Evolutionary conservation across 352 stramenopile genomes (phyloP).

Genomic region (Globisporangium echinulatum): DNA sequence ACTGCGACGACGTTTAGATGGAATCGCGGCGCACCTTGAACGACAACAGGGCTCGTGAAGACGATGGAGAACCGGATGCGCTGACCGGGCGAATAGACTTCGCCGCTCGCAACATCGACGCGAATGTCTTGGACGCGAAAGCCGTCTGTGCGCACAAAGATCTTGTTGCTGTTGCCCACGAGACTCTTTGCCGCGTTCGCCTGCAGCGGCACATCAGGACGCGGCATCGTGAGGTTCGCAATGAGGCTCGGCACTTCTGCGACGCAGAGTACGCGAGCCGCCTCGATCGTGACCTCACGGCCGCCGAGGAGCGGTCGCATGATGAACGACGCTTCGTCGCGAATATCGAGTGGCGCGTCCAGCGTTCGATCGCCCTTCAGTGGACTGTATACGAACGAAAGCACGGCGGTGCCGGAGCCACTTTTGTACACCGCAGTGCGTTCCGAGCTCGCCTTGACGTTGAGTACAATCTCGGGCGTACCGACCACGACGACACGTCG

Average conservation of each 20-base stretch:
- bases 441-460: constrained; percentile 19
- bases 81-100: constrained; percentile 56
- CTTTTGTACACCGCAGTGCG: constrained; percentile 43
- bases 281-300: constrained; percentile 16
- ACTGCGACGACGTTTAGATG: constrained; percentile 38
- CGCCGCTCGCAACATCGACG: constrained; percentile 28
- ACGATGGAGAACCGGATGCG: constrained; percentile 37
- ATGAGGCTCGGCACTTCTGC: constrained; percentile 24
- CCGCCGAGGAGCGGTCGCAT: constrained; percentile 26
- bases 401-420: constrained; percentile 33
- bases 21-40: constrained; percentile 45
- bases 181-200: constrained; percentile 51
- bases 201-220: constrained; percentile 31
- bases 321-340: constrained; percentile 35
- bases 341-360: constrained; percentile 35
- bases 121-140: constrained; percentile 31
- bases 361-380: constrained; percentile 32
- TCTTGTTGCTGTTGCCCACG: constrained; percentile 45
- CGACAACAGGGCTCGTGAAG: constrained; percentile 38
- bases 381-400: constrained; percentile 52
- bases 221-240: constrained; percentile 43
- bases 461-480: constrained; percentile 41
- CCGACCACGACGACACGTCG: constrained; percentile 36
- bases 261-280: constrained; percentile 32
- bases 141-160: constrained; percentile 61